These are phyloP conservation scores for Taiozyma sp. DNA, from an alignment of 1,139 yeast genomes.

Conservation along the genomic window DNA sequence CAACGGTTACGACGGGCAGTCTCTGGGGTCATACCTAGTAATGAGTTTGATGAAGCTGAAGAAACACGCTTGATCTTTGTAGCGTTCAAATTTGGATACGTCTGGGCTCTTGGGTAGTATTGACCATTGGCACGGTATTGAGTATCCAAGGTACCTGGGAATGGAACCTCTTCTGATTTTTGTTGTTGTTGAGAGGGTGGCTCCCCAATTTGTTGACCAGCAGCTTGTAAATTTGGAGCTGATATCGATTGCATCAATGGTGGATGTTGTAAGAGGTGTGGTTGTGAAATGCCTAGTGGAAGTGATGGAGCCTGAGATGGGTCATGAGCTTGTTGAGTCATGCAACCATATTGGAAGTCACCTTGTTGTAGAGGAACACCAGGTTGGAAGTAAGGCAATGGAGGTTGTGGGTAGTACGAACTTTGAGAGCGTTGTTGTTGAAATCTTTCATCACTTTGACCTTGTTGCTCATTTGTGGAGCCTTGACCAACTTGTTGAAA, in stretches of 20 bases:
- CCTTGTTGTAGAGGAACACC: neutral
- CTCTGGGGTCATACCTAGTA: constrained; percentile 25
- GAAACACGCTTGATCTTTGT: constrained; percentile 9
- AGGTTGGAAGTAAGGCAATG: neutral
- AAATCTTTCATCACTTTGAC: neutral
- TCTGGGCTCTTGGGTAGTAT: constrained; percentile 14
- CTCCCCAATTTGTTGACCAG: neutral
- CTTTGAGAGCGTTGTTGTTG: neutral
- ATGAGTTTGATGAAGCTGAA: constrained; percentile 8
- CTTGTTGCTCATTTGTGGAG: neutral
- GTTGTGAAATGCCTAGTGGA: neutral
- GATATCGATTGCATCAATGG: constrained; percentile 5
- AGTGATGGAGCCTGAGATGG: neutral
- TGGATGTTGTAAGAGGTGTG: constrained; percentile 3
- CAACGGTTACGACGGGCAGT: constrained; percentile 37
- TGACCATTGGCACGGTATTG: constrained; percentile 1
- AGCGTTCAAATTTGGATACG: constrained; percentile 15
- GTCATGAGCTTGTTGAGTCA: neutral
- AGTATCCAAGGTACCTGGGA: constrained; percentile 14
- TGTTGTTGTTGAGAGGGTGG: neutral
- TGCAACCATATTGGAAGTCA: neutral
- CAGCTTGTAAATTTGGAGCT: constrained; percentile 1
- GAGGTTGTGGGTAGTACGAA: neutral
- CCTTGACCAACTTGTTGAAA: neutral
- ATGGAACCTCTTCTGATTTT: constrained; percentile 12